Base-by-base conservation (phyloP, 73 alveolate genomes). In the Paramecium tetraurelia region DNA sequence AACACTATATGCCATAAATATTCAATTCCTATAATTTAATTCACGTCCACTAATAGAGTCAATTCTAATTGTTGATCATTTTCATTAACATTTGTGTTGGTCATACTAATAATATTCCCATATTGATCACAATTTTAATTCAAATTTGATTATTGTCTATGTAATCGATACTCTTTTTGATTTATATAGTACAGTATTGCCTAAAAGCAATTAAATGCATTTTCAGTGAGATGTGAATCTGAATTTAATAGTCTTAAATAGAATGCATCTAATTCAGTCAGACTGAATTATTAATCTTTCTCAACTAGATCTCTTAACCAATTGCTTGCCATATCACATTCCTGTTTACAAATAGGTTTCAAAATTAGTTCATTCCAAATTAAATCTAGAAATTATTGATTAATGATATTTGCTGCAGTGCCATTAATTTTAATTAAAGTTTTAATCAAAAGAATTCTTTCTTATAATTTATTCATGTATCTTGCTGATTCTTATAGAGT, bases 281-380 rank as follows among this genome's bases (percentile, higher is more conserved):
- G 12, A 43, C 57, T 41, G 11, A 80, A 80, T 41, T 80, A 20
- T 27, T 80, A 27, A 48, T 41, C 86, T 11, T 80, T 80, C 57
- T 80, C 90, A 12, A 80, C 44, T 80, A 80, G 24, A 41, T 80
- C 90, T 48, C 57, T 80, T 27, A 80, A 46, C 90, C 90, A 80
- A 80, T 46, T 80, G 3, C 90, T 80, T 0, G 90, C 70, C 57
- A 80, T 24, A 43, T 80, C 90, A 44, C 63, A 18, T 48, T 80
- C 90, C 4, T 22, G 21, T 80, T 80, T 80, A 35, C 70, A 44
- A 44, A 80, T 22, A 14, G 90, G 90, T 44, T 27, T 41, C 31
- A 43, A 24, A 24, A 80, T 80, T 21, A 80, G n/a, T 80, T 46
- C 90, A 44, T 35, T 80, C 90, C 90, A 80, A 43, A 80, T 80